A percentile compares a stretch with the other conserved stretches of the same genome.
These are phyloP conservation scores for Candida mesenterica DNA, from an alignment of 1,139 yeast species.

Conservation along the genomic window DNA sequence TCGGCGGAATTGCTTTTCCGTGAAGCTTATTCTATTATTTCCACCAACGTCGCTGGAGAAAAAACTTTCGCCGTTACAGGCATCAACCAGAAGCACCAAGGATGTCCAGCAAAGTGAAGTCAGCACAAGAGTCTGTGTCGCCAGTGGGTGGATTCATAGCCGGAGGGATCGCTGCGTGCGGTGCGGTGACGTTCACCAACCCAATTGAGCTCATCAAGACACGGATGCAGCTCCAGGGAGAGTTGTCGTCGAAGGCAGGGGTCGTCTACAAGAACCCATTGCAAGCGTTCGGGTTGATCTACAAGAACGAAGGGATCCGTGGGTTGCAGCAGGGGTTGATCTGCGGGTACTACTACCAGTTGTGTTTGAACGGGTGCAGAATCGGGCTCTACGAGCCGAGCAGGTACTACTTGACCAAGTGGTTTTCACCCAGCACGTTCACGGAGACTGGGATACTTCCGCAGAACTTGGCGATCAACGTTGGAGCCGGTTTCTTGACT, in stretches of 20 bases:
- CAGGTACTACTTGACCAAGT: conserved; percentile 56
- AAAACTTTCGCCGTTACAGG: conserved; percentile 9
- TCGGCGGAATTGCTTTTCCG: too few relatives aligned
- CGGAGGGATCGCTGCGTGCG: conserved; percentile 95
- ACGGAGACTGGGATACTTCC: conserved; percentile 38
- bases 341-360: conserved; percentile 83
- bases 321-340: conserved; percentile 87
- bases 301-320: conserved; percentile 75
- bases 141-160: conserved; percentile 83
- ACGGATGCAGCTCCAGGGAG: conserved; percentile 96
- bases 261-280: conserved; percentile 75
- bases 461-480: conserved; percentile 64
- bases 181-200: conserved; percentile 94
- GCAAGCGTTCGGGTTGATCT: conserved; percentile 79
- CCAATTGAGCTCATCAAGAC: conserved; percentile 94
- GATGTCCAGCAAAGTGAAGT: conserved; percentile 11
- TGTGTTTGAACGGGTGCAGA: conserved; percentile 90
- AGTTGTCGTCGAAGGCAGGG: conserved; percentile 50
- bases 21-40: too few relatives aligned
- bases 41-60: too few relatives aligned
- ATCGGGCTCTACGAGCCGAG: conserved; percentile 92
- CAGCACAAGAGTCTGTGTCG: conserved; percentile 54
- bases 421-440: conserved; percentile 50
- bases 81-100: neutral
- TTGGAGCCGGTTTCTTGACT: conserved; percentile 77